Percentiles rank a stretch among this genome's conserved stretches.
Conservation (phyloP, 768 basidiomycete species). For the Agaricus sinodeliciosus region DNA sequence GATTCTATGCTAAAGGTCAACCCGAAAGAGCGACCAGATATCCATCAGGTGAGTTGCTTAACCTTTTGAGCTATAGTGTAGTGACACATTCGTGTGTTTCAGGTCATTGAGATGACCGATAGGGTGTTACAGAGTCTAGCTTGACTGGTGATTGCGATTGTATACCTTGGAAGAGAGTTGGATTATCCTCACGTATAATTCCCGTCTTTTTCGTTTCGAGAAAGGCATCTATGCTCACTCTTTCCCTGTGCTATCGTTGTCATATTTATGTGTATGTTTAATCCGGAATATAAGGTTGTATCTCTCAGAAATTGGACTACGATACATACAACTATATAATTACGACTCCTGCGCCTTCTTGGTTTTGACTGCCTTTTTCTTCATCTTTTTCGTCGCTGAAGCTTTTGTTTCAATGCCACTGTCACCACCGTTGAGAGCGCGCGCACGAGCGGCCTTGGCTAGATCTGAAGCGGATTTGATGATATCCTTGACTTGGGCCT, state of each 20-base stretch:
- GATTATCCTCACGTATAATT: neutral
- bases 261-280: neutral
- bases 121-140: constrained; percentile 53
- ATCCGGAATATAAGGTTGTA: neutral
- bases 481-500: constrained; percentile 24
- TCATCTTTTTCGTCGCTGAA: constrained; percentile 9
- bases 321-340: neutral
- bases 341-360: neutral
- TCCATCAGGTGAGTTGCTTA: constrained; percentile 59
- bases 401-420: neutral
- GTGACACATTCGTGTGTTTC: neutral
- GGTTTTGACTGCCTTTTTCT: constrained; percentile 5
- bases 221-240: neutral
- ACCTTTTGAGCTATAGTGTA: neutral
- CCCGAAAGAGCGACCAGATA: constrained; percentile 77
- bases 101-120: constrained; percentile 68
- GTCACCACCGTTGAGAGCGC: constrained; percentile 14
- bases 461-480: constrained; percentile 29
- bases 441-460: constrained; percentile 30
- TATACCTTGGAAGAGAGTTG: constrained; percentile 2
- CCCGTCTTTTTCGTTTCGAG: neutral
- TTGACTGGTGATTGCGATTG: constrained; percentile 18
- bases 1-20: constrained; percentile 81
- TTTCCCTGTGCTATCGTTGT: neutral
- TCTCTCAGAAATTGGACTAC: neutral